phyloP scores from a whole-genome alignment of 2,329 filamentous ascomycete genomes.

The Massarina eburnea region DNA sequence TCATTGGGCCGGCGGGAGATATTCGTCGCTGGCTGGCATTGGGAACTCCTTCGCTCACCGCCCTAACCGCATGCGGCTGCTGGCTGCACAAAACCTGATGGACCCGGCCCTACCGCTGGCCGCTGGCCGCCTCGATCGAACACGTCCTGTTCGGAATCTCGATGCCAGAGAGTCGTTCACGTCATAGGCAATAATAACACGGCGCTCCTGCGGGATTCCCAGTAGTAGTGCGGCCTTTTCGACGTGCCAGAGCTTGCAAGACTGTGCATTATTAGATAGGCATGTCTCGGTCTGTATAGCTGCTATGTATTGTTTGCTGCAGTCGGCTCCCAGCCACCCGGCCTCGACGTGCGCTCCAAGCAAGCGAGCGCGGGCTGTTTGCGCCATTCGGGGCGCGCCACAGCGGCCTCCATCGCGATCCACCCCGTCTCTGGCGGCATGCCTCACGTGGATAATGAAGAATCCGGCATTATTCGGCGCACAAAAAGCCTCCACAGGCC shows the following conservation, averaged over 20 bases:
- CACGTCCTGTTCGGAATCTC: constrained; percentile 15
- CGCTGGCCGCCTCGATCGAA: constrained; percentile 22
- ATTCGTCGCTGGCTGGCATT: constrained; percentile 29
- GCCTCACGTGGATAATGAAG: constrained; percentile 14
- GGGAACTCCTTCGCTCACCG: constrained; percentile 28
- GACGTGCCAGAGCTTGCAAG: not conserved
- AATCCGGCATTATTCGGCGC: constrained; percentile 16
- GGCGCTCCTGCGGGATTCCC: constrained; percentile 24
- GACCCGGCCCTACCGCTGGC: constrained; percentile 25
- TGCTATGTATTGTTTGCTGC: constrained; percentile 1
- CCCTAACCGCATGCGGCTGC: constrained; percentile 28
- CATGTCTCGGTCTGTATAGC: no score
- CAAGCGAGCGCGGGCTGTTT: no score
- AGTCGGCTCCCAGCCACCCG: constrained; percentile 1
- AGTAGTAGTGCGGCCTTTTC: constrained; percentile 17
- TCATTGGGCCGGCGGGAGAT: constrained; percentile 34
- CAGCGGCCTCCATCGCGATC: constrained; percentile 16
- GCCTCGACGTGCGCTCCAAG: constrained; percentile 5
- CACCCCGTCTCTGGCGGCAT: constrained; percentile 31
- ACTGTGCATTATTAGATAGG: not conserved
- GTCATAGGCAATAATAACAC: constrained; percentile 32
- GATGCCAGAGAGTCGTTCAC: constrained; percentile 17
- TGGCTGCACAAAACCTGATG: constrained; percentile 31
- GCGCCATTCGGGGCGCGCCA: constrained; percentile 30
- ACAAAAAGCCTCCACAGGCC: constrained; percentile 39